Evolutionary conservation across 1,284 basidiomycete species (phyloP).

Genomic region (Cerrena zonata): DNA sequence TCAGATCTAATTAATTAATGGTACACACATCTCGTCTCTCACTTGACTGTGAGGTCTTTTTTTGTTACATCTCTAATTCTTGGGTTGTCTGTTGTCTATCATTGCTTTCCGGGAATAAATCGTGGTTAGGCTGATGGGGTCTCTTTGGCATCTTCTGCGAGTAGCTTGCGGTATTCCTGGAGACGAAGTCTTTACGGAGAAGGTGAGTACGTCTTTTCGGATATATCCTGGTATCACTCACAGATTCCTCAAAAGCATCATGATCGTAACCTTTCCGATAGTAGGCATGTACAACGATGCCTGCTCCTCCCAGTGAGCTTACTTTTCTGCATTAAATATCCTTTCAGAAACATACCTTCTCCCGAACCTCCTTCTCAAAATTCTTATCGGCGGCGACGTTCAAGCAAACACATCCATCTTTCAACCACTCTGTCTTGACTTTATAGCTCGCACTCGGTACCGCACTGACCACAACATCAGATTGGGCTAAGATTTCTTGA

Average conservation of each 20-base stretch:
- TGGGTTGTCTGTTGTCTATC: too few species aligned
- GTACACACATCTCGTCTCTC: background rate
- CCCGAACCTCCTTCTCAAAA: slow-evolving; percentile 88
- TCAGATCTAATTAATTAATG: background rate
- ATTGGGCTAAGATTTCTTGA: slow-evolving; percentile 73
- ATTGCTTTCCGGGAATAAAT: too few species aligned
- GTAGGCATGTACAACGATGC: slow-evolving; percentile 89
- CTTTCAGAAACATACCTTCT: slow-evolving; percentile 55
- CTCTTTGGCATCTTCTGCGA: background rate
- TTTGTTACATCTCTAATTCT: too few species aligned
- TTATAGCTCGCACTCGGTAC: slow-evolving; percentile 87
- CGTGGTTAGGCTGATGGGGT: background rate
- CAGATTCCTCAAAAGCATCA: slow-evolving; percentile 94
- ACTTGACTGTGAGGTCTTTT: too few species aligned
- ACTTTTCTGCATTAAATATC: background rate
- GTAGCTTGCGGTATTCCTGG: slow-evolving; percentile 56
- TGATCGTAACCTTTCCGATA: slow-evolving; percentile 93
- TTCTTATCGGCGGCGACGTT: slow-evolving; percentile 97
- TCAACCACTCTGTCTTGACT: slow-evolving; percentile 81
- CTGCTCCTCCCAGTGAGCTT: slow-evolving; percentile 33
- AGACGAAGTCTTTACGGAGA: slow-evolving; percentile 59
- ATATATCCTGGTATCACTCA: slow-evolving; percentile 33
- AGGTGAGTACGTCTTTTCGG: background rate
- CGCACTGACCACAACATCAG: slow-evolving; percentile 88
- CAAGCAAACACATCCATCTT: slow-evolving; percentile 88